Conservation (phyloP, 2,329 filamentous ascomycete species). For the Emergomyces pasteurianus region DNA sequence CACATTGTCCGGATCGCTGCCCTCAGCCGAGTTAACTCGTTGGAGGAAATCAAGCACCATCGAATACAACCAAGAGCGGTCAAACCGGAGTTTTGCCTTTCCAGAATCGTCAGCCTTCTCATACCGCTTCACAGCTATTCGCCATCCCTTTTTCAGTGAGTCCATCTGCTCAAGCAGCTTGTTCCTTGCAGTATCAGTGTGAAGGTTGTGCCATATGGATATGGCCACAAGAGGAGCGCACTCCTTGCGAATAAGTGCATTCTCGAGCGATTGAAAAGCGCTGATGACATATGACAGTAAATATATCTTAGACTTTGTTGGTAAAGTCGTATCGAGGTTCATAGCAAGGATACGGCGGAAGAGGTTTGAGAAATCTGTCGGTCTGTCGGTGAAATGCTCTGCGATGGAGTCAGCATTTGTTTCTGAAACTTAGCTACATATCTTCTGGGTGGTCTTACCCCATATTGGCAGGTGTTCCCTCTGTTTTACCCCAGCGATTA, state of each 20-base stretch:
- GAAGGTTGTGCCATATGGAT: constrained; percentile 87
- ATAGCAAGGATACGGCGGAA: constrained; percentile 85
- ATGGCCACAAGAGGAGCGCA: constrained; percentile 93
- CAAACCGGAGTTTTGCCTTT: constrained; percentile 74
- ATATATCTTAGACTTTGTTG: constrained; percentile 58
- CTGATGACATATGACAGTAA: constrained; percentile 83
- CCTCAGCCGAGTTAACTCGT: constrained; percentile 48
- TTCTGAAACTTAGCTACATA: not conserved
- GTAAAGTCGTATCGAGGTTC: constrained; percentile 59
- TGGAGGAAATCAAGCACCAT: constrained; percentile 72
- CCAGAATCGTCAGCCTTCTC: constrained; percentile 70
- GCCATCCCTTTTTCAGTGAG: constrained; percentile 82
- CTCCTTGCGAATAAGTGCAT: constrained; percentile 79
- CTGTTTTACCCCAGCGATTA: constrained; percentile 79
- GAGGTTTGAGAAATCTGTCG: constrained; percentile 73
- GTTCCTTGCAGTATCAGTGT: constrained; percentile 63
- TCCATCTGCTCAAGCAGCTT: constrained; percentile 57
- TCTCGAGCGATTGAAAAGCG: constrained; percentile 90
- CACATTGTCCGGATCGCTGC: constrained; percentile 46
- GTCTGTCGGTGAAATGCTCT: constrained; percentile 57
- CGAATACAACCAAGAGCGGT: constrained; percentile 85
- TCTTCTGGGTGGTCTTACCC: constrained; percentile 40
- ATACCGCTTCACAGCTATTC: constrained; percentile 71
- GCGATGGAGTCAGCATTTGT: not conserved
- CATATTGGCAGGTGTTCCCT: constrained; percentile 79